Evolutionary conservation across 2,329 filamentous ascomycete genomes (phyloP), one percentile per base, ranked within the genome.

Genomic region (Beauveria asiatica): DNA sequence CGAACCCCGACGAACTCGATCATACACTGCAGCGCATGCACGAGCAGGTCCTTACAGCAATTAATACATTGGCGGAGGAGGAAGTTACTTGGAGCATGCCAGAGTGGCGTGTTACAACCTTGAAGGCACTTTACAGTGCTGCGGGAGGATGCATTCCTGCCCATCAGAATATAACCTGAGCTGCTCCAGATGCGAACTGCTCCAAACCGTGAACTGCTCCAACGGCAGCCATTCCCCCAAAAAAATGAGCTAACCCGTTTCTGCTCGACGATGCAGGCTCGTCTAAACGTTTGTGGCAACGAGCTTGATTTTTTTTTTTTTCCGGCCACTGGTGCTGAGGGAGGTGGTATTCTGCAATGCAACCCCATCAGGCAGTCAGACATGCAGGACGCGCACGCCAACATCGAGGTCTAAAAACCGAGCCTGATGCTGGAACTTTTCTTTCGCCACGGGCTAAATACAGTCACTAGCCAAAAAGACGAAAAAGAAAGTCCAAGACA

Each of bases 71-170:
- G n/a, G 66, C 66, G 39, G 65, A 68, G 10, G 64, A 69, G 30
- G 64, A 66, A 4, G 69, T 70, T 0, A 61, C 62, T 16, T 76
- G 73, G 71, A 66, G 48, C 13, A 68, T 73, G 6, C 72, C 73
- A 2, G 63, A 61, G 3, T 79, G 76, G 74, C 67, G 66, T 27
- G 73, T 80, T 60, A 63, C 73, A 59, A 70, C 70, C 7, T 54
- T 72, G 48, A 33, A 60, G 11, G 10, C 30, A 2, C 50, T 62
- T 23, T 21, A 45, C 25, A 27, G 42, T 42, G 33, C 56, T 3
- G 56, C 57, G 19, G 51, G 56, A 23, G 59, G 37, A 50, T 39
- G 39, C 42, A n/a, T 33, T 33, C 30, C 30, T 33, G 30, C 30
- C 30, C 10, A 11, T 33, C 30, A 33, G 30, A 33, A 11, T 11